Base-by-base conservation (phyloP, 306 rosid genomes). In the Vachellia pachyceras region DNA sequence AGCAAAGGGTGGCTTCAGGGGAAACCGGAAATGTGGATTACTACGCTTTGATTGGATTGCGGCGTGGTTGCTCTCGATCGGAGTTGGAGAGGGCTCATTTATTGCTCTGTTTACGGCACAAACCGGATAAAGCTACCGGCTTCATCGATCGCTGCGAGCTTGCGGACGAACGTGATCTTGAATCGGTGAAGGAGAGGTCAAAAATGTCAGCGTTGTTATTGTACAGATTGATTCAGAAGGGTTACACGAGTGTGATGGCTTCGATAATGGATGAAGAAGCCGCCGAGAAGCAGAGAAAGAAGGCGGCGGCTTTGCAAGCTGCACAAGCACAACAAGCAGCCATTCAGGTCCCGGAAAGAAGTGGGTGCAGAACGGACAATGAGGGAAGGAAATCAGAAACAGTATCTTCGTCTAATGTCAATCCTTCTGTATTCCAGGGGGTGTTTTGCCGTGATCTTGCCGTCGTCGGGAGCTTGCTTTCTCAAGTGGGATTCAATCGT, bases 401-500 rank as follows among this genome's bases (percentile, higher is more conserved):
- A 1, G 57, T 85, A 33, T 72, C 90, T 14, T 68, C 90, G 0
- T 83, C 85, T 2, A 70, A 78, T 6, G 77, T 77, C 0, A 85
- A 82, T 52, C 72, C 85, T 0, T 80, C 90, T 18, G 77, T 83
- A 12, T 91, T 83, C 85, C 97, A 95, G 74, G 98, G 98, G 0
- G 98, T 91, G 61, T 95, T 95, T 79, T 93, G 98, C 90, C 86
- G 98, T 17, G 99, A 95, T 69, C 79, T 93, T 18, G 80, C 97
- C 0, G 91, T 82, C 37, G 99, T 95, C 50, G 98, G 99, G 72
- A 91, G 82, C 78, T 55, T 95, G 85, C 90, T 95, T 17, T 88
- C 98, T 1, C 98, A 90, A 68, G 91, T 33, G 55, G 94, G 96
- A 46, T 83, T 93, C 68, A 93, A 90, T 83, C 91, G 96, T 76